Percentiles rank a stretch among this genome's conserved stretches.
Evolutionary conservation across 2,329 filamentous ascomycete species (phyloP).

Genomic region (Tolypocladium guangdongense): DNA sequence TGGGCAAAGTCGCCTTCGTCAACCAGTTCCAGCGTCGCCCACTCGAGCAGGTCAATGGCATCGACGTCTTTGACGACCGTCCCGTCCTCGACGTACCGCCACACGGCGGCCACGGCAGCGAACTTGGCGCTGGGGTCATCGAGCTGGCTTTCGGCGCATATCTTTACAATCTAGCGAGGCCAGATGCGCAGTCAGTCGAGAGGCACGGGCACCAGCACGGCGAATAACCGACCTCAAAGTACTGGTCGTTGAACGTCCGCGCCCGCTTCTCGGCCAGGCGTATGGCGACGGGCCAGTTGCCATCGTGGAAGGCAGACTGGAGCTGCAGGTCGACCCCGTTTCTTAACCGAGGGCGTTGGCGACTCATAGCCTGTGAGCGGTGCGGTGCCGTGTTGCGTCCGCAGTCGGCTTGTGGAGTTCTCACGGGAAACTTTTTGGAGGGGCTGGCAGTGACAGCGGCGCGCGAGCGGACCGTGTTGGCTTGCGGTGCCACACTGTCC

Average conservation of each 20-base stretch:
- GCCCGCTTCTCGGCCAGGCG: conserved; percentile 41
- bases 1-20: conserved; percentile 30
- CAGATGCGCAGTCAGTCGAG: not conserved
- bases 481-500: not conserved
- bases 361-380: conserved; percentile 18
- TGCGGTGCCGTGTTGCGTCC: not conserved
- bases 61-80: conserved; percentile 37
- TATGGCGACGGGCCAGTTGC: conserved; percentile 40
- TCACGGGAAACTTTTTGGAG: not conserved
- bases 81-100: conserved; percentile 35
- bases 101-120: conserved; percentile 31
- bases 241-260: conserved; percentile 39
- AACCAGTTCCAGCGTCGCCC: conserved; percentile 32
- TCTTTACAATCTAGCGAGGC: conserved; percentile 29
- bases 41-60: conserved; percentile 43
- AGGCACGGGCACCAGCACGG: not conserved
- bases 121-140: conserved; percentile 37
- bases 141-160: conserved; percentile 40
- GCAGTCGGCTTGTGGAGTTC: not conserved
- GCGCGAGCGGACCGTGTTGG: not conserved
- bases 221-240: conserved; percentile 35
- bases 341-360: conserved; percentile 28
- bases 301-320: conserved; percentile 42
- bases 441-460: not conserved
- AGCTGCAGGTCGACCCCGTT: conserved; percentile 43